A percentile compares a stretch with the other conserved stretches of the same genome.
phyloP scores from a whole-genome alignment of 805 yeast genomes.

The Candida nitratophila region DNA sequence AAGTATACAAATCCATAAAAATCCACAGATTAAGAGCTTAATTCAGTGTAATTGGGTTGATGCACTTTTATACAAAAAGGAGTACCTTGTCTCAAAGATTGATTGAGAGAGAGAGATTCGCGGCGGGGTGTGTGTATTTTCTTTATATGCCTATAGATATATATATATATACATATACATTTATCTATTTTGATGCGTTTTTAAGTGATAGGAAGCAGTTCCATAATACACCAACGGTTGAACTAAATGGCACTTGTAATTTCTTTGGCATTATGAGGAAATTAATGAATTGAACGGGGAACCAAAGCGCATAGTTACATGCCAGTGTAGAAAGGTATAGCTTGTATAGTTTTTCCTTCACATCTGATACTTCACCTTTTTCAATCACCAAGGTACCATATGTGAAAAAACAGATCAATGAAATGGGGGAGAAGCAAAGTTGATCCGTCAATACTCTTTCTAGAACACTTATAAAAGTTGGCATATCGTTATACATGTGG shows the following conservation, averaged over 20 bases:
- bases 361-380: conserved; percentile 57
- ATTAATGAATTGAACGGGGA: conserved; percentile 71
- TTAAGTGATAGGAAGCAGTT: conserved; percentile 84
- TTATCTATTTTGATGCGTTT: conserved; percentile 35
- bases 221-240: conserved; percentile 85
- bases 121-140: too few relatives aligned
- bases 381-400: conserved; percentile 82
- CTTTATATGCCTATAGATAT: too few relatives aligned
- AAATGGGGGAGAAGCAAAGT: conserved; percentile 80
- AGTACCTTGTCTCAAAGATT: too few relatives aligned
- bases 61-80: not conserved
- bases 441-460: conserved; percentile 89
- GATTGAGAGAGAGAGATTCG: too few relatives aligned
- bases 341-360: conserved; percentile 54
- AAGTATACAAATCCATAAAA: not conserved
- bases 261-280: conserved; percentile 62
- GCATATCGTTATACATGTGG: conserved; percentile 68
- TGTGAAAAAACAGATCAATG: conserved; percentile 71
- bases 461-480: conserved; percentile 75
- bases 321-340: conserved; percentile 64
- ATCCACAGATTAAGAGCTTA: too few relatives aligned
- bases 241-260: conserved; percentile 87
- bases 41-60: too few relatives aligned
- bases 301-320: conserved; percentile 73
- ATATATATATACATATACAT: too few relatives aligned